phyloP scores from a whole-genome alignment of 768 basidiomycete genomes.

The Lentinula boryana region DNA sequence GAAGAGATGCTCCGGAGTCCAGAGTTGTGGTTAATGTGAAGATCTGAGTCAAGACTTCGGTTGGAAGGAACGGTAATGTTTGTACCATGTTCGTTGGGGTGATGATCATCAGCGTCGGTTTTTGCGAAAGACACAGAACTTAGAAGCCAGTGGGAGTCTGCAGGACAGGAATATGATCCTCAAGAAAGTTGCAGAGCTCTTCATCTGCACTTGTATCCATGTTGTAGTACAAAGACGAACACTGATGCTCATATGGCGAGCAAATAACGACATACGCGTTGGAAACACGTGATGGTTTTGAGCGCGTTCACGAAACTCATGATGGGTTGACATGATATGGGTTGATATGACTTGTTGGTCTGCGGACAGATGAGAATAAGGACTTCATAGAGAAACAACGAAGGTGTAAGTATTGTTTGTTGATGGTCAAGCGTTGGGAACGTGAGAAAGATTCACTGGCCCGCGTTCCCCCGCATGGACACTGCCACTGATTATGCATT shows the following conservation, averaged over 20 bases:
- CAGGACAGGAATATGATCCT: background rate
- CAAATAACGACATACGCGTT: background rate
- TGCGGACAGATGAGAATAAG: background rate
- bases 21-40: background rate
- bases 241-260: background rate
- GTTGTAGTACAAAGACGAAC: background rate
- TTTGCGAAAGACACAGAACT: background rate
- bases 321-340: background rate
- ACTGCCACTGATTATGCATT: background rate
- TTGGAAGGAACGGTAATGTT: background rate
- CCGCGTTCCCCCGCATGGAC: background rate
- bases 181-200: background rate
- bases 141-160: background rate
- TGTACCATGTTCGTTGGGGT: background rate
- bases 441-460: background rate
- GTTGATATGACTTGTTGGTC: background rate
- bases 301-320: background rate
- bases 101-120: background rate
- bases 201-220: background rate
- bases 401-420: background rate
- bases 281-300: background rate
- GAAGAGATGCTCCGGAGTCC: conserved; percentile 6
- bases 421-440: background rate
- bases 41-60: background rate
- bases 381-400: background rate